These are phyloP conservation scores for Naumovozyma baii DNA, from an alignment of 805 yeast genomes.

Conservation along the genomic window DNA sequence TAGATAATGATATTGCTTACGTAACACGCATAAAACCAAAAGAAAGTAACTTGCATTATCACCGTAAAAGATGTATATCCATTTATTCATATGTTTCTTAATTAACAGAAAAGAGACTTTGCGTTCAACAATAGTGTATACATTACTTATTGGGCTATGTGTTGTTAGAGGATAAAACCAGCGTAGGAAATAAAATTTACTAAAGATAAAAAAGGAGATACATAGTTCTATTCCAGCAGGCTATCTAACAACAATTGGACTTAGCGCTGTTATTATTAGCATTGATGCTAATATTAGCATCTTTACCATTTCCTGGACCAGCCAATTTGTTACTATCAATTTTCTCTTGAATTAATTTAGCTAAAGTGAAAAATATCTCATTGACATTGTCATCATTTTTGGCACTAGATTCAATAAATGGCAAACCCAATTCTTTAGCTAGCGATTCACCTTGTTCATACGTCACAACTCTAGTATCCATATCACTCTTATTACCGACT, in stretches of 20 bases:
- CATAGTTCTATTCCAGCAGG: not conserved
- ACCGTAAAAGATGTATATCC: no score
- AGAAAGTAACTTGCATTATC: no score
- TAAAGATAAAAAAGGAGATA: not conserved
- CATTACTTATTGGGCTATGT: not conserved
- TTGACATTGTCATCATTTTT: slow-evolving; percentile 88
- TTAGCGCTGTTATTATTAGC: slow-evolving; percentile 32
- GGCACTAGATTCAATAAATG: slow-evolving; percentile 94
- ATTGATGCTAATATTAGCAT: slow-evolving; percentile 25
- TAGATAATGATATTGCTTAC: no score
- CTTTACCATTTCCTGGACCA: slow-evolving; percentile 44
- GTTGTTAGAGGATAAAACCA: not conserved
- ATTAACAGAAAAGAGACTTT: no score
- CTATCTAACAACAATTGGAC: slow-evolving; percentile 45
- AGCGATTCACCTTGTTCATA: slow-evolving; percentile 84
- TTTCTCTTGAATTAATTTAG: slow-evolving; percentile 76
- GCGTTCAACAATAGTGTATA: not conserved
- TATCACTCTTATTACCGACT: slow-evolving; percentile 95
- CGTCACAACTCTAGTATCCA: slow-evolving; percentile 75
- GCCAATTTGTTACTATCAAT: slow-evolving; percentile 42
- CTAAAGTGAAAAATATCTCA: slow-evolving; percentile 82
- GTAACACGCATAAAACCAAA: no score
- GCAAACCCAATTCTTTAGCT: slow-evolving; percentile 78
- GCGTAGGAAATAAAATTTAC: not conserved
- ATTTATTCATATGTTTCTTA: no score